A percentile compares a stretch with the other conserved stretches of the same genome.
These are phyloP conservation scores for Xylariaceae sp. DNA, from an alignment of 2,329 filamentous ascomycete species.

Conservation along the genomic window DNA sequence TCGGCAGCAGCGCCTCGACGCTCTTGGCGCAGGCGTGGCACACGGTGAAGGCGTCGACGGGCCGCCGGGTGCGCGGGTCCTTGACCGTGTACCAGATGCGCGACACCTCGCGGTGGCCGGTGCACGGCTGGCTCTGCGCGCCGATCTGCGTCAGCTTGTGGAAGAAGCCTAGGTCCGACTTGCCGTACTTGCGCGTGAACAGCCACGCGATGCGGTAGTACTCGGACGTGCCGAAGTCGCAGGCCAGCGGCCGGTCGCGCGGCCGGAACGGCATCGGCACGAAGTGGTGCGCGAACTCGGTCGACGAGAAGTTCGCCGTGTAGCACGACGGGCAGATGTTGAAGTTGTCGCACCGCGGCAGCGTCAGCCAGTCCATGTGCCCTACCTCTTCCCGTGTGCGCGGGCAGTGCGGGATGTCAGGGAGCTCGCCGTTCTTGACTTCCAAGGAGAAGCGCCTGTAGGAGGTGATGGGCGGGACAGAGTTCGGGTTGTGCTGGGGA, in stretches of 20 bases:
- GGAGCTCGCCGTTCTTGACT: conserved; percentile 48
- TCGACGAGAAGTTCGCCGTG: conserved; percentile 69
- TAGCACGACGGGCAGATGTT: conserved; percentile 86
- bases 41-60: conserved; percentile 73
- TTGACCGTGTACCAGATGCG: conserved; percentile 78
- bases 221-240: conserved; percentile 76
- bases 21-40: conserved; percentile 77
- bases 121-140: conserved; percentile 63
- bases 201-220: conserved; percentile 89
- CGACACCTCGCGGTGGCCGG: conserved; percentile 57
- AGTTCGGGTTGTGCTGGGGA: conserved; percentile 33
- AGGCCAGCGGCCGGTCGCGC: conserved; percentile 65
- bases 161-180: conserved; percentile 71
- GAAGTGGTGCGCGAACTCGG: conserved; percentile 72
- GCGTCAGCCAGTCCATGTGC: conserved; percentile 79
- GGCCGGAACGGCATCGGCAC: conserved; percentile 64
- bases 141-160: conserved; percentile 70
- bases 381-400: conserved; percentile 66
- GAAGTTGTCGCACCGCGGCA: conserved; percentile 73
- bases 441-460: conserved; percentile 64
- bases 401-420: conserved; percentile 70
- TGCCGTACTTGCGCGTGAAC: conserved; percentile 73
- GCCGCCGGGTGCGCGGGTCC: conserved; percentile 68
- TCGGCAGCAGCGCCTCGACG: conserved; percentile 75
- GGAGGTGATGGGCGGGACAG: conserved; percentile 52